phyloP scores from a whole-genome alignment of 1,284 basidiomycete genomes.

The Cryptococcus neoformans region DNA sequence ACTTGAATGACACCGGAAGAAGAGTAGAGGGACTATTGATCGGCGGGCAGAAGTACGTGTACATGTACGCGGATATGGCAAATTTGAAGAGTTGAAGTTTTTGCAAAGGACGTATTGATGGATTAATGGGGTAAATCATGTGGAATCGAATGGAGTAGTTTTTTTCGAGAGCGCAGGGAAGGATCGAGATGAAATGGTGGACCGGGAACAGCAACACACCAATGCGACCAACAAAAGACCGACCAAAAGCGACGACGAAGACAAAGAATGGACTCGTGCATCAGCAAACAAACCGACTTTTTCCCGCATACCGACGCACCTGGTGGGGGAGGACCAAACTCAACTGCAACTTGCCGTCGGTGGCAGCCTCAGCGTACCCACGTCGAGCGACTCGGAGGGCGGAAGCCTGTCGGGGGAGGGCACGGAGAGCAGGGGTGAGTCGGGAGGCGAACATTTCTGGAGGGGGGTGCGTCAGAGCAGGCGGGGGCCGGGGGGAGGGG shows the following conservation, averaged over 20 bases:
- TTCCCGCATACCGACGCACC: slow-evolving; percentile 55
- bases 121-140: background rate
- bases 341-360: slow-evolving; percentile 75
- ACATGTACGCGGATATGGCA: background rate
- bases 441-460: slow-evolving; percentile 38
- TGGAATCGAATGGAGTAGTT: background rate
- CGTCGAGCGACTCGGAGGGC: slow-evolving; percentile 56
- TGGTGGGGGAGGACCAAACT: slow-evolving; percentile 90
- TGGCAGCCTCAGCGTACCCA: slow-evolving; percentile 76
- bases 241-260: too few species aligned
- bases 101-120: background rate
- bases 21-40: slow-evolving; percentile 71
- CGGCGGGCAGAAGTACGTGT: background rate
- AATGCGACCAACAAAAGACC: too few species aligned
- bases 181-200: too few species aligned
- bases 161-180: too few species aligned
- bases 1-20: slow-evolving; percentile 89
- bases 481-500: background rate
- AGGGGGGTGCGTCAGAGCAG: background rate
- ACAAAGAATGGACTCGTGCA: background rate
- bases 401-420: slow-evolving; percentile 35
- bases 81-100: background rate
- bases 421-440: slow-evolving; percentile 44
- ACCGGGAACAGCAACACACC: too few species aligned
- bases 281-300: background rate